Base-by-base conservation (phyloP, 495 filamentous ascomycete genomes). In the Oleoguttula mirabilis region DNA sequence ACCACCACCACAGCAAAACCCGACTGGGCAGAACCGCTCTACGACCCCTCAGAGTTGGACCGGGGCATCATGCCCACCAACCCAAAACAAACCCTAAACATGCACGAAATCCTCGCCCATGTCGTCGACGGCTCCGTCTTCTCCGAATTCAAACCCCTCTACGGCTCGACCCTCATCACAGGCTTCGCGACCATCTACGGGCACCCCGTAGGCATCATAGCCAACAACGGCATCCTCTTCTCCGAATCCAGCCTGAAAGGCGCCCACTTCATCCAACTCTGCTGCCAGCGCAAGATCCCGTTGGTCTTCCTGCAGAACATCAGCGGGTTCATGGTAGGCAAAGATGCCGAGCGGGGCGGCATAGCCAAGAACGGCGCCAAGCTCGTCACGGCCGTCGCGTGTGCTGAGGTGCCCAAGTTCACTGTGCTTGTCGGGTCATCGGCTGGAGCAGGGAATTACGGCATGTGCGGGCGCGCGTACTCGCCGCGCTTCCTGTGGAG, bases 341-440 rank as follows among this genome's bases (percentile, higher is more conserved):
- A 71, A 6, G 86, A 93, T 54, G 90, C 88, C 3, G 90, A 98
- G 61, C 79, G 78, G 31, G 90, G 86, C 38, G 90, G 90, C 5
- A 96, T 98, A 51, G 90, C 90, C 21, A 96, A 96, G 71, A 93
- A 98, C 56, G 90, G 90, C 31, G 90, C 90, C 0, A 96, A 98
- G 66, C 71, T 98, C 14, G 90, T 98, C 6, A 96, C 87, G 6
- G 90, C 90, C 2, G 92, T 96, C 3, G 84, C 87, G 3, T 95
- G 88, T 58, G 86, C 88, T 8, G 79, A 93, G 46, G 90, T 96
- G 27, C 92, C 90, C 47, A 98, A 98, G 60, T 90, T 98, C 55
- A 98, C 90, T 0, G 82, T 98, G 4, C 84, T 98, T 0, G 78
- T 96, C 20, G 90, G 90, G 3, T 79, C 81, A 8, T 87, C 79